These are phyloP conservation scores for Fusarium camptoceras DNA, from an alignment of 2,329 filamentous ascomycete species.

Conservation along the genomic window DNA sequence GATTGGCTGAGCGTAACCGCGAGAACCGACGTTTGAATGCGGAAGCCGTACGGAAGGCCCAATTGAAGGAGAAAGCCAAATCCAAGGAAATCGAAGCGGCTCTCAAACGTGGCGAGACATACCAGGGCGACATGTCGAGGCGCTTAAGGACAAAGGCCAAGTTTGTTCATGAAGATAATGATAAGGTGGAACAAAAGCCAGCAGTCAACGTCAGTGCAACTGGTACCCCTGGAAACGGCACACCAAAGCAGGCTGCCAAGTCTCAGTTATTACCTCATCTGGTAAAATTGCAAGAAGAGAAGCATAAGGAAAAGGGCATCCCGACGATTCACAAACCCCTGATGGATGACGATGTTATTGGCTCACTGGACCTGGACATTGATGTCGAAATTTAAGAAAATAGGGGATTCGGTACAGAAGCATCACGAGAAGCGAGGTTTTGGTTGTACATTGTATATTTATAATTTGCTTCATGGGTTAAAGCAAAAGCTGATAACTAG, in stretches of 20 bases:
- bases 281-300: conserved; percentile 65
- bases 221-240: conserved; percentile 65
- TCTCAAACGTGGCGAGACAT: conserved; percentile 71
- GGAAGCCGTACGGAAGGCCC: conserved; percentile 91
- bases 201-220: conserved; percentile 63
- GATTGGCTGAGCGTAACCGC: conserved; percentile 83
- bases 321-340: conserved; percentile 81
- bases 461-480: conserved; percentile 13
- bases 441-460: background rate
- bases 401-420: background rate
- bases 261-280: conserved; percentile 62
- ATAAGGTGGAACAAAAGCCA: conserved; percentile 59
- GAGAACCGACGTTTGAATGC: conserved; percentile 86
- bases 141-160: conserved; percentile 75
- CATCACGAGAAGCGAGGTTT: conserved; percentile 19
- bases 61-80: conserved; percentile 81
- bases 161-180: conserved; percentile 73
- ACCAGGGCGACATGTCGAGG: conserved; percentile 68
- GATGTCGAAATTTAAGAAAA: conserved; percentile 81
- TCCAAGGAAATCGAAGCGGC: conserved; percentile 70
- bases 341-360: conserved; percentile 94
- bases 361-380: conserved; percentile 87
- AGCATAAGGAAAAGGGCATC: conserved; percentile 67
- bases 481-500: conserved; percentile 12
- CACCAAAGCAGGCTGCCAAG: conserved; percentile 61